Conservation (phyloP, 495 filamentous ascomycete species). For the Chaetomidium leptoderma region DNA sequence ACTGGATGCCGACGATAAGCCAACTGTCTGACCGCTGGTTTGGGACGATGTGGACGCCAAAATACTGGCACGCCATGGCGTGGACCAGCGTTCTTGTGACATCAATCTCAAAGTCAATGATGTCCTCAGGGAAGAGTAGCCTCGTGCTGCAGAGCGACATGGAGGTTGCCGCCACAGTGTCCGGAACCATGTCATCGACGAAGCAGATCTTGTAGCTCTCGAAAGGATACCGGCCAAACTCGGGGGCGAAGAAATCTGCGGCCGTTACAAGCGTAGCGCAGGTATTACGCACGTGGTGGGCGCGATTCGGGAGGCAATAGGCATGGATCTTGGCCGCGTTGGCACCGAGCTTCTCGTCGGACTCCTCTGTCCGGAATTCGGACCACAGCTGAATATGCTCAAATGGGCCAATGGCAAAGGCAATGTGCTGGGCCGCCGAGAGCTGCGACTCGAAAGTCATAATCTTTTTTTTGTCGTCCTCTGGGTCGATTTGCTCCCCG, state of each 20-base stretch:
- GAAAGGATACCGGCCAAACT: conserved; percentile 82
- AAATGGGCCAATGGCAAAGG: conserved; percentile 90
- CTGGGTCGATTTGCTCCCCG: conserved; percentile 71
- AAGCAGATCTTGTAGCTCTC: conserved; percentile 87
- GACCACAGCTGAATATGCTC: conserved; percentile 80
- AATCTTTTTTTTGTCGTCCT: conserved; percentile 72
- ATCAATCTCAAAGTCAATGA: conserved; percentile 76
- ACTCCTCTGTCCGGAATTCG: conserved; percentile 81
- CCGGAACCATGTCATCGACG: conserved; percentile 75
- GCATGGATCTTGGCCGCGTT: conserved; percentile 81
- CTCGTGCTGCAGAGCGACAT: conserved; percentile 83
- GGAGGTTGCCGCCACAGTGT: conserved; percentile 70
- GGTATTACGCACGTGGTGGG: conserved; percentile 74
- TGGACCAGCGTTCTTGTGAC: conserved; percentile 74
- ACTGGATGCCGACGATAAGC: conserved; percentile 86
- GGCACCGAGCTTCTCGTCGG: conserved; percentile 80
- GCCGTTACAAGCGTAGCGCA: conserved; percentile 57
- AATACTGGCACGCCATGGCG: conserved; percentile 87
- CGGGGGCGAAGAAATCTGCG: conserved; percentile 79
- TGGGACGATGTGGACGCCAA: conserved; percentile 82
- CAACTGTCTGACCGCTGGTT: conserved; percentile 76
- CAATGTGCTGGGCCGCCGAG: conserved; percentile 77
- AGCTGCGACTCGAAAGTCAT: conserved; percentile 71
- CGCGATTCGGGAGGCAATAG: conserved; percentile 81
- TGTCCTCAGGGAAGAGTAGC: conserved; percentile 73